Percentiles rank a stretch among this genome's conserved stretches.
Evolutionary conservation across 1,284 basidiomycete genomes (phyloP).

Genomic region (Ustilago trichophora): DNA sequence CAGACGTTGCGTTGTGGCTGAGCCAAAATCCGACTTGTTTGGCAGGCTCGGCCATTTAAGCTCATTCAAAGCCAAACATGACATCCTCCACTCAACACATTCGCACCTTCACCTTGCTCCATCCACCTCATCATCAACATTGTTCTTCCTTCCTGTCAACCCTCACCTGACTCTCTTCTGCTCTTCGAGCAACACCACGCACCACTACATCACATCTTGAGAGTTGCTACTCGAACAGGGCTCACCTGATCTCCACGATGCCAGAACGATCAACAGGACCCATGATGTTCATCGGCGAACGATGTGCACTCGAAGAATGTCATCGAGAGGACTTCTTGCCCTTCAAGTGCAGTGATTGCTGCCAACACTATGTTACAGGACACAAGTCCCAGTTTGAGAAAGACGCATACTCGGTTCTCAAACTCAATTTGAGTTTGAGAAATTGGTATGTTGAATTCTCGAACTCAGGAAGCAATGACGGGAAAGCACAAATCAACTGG

Average conservation of each 20-base stretch:
- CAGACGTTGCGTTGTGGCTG: background rate
- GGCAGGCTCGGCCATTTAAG: constrained; percentile 30
- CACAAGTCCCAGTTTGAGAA: no score
- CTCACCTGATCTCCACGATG: constrained; percentile 4
- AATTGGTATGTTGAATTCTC: no score
- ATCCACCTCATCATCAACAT: background rate
- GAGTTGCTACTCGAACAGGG: no score
- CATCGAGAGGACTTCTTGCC: constrained; percentile 60
- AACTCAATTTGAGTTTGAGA: no score
- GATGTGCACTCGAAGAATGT: constrained; percentile 51
- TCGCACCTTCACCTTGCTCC: background rate
- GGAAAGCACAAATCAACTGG: no score
- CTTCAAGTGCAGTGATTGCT: constrained; percentile 57
- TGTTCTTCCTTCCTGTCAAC: no score
- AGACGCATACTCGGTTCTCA: no score
- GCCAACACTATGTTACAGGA: constrained; percentile 32
- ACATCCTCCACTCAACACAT: background rate
- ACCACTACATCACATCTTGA: background rate
- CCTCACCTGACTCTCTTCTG: background rate
- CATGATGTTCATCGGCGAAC: constrained; percentile 61
- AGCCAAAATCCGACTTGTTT: constrained; percentile 8
- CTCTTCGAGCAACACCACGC: no score
- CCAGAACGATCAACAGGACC: constrained; percentile 47
- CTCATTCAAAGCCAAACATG: constrained; percentile 20
- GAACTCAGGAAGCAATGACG: no score